phyloP scores from a whole-genome alignment of 768 basidiomycete species.

The Boletus patriciae region DNA sequence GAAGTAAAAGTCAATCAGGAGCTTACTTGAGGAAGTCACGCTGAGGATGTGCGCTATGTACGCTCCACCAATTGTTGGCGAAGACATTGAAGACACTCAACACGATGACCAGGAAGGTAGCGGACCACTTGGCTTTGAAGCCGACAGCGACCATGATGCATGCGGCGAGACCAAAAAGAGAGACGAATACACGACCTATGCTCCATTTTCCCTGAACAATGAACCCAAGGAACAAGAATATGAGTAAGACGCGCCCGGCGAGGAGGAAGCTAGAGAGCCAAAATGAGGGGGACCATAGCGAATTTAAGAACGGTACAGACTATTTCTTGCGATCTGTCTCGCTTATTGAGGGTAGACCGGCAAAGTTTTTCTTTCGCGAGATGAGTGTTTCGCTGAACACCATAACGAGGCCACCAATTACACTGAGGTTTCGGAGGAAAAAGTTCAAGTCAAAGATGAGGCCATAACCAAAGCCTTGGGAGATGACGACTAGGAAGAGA shows the following conservation, averaged over 20 bases:
- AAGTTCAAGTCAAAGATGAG: conserved; percentile 99
- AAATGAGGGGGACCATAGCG: conserved; percentile 2
- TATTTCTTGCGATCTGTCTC: conserved; percentile 99
- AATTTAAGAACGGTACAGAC: conserved; percentile 45
- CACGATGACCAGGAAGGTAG: conserved; percentile 89
- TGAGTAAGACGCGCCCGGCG: conserved; percentile 92
- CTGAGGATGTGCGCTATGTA: conserved; percentile 89
- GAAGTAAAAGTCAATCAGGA: not conserved
- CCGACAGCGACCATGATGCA: conserved; percentile 97
- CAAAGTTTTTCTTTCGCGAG: conserved; percentile 83
- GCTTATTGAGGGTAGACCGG: conserved; percentile 84
- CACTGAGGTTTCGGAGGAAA: conserved; percentile 98
- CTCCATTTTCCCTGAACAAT: conserved; percentile 92
- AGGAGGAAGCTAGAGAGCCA: conserved; percentile 77
- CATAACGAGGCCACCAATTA: conserved; percentile 98
- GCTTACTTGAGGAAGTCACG: conserved; percentile 96
- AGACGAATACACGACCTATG: conserved; percentile 81
- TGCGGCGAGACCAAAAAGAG: conserved; percentile 85
- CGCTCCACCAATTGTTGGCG: conserved; percentile 98
- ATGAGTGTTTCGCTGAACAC: conserved; percentile 96
- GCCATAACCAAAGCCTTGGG: conserved; percentile 98
- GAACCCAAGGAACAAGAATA: conserved; percentile 99
- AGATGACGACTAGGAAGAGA: conserved; percentile 85
- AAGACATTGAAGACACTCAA: conserved; percentile 96
- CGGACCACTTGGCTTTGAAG: conserved; percentile 99